Conservation (phyloP, 306 rosid species). For the Abrus pulchellus region DNA sequence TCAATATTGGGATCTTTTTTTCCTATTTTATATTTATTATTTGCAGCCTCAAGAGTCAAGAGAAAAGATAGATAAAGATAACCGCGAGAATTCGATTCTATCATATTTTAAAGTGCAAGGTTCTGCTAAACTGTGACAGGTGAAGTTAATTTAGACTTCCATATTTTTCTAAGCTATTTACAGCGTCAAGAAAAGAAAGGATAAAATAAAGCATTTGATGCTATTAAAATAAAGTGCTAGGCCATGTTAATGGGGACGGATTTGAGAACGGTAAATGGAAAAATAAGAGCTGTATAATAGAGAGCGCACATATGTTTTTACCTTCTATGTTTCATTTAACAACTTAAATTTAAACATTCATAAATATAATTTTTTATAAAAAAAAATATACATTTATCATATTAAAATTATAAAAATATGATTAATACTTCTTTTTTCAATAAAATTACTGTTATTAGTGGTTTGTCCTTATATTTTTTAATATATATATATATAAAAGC, state of each 20-base stretch:
- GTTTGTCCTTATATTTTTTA: neutral
- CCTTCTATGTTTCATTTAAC: neutral
- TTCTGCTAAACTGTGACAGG: conserved; percentile 15
- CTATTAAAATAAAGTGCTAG: neutral
- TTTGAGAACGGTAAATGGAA: conserved; percentile 10
- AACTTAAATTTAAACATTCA: neutral
- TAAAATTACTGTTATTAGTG: no score
- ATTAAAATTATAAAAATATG: no score
- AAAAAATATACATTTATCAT: no score
- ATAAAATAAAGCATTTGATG: conserved; percentile 18
- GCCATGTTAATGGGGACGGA: neutral
- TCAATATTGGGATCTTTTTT: neutral
- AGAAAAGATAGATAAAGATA: neutral
- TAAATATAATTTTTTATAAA: no score
- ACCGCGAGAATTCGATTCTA: conserved; percentile 31
- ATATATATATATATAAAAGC: neutral
- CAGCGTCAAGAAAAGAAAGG: neutral
- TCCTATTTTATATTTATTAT: neutral
- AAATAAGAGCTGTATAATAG: neutral
- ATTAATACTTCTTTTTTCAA: no score
- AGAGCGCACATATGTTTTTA: neutral
- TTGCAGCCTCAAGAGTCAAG: neutral
- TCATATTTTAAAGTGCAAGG: conserved; percentile 3
- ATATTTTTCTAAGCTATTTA: neutral
- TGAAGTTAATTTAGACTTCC: neutral